Conservation (phyloP, 257 asterid species). For the Cordia subcordata region DNA sequence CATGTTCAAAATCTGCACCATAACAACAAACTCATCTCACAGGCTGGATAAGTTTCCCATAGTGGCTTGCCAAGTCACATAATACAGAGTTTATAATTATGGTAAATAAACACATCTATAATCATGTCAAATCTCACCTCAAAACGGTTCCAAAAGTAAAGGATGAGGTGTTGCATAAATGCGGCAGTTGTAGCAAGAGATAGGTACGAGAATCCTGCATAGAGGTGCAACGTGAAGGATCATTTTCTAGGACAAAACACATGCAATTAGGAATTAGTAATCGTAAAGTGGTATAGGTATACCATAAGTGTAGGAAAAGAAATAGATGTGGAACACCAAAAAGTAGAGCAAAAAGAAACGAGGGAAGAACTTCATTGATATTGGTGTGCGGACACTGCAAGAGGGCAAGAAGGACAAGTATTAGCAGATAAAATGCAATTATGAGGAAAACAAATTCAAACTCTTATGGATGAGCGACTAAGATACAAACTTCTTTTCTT, state of each 20-base stretch:
- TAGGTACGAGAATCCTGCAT: constrained; percentile 85
- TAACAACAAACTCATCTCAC: no score
- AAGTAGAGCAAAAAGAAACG: constrained; percentile 98
- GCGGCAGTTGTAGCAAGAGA: constrained; percentile 97
- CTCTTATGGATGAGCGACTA: no score
- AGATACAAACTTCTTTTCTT: no score
- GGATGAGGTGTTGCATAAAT: constrained; percentile 94
- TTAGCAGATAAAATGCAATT: no score
- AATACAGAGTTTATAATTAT: no score
- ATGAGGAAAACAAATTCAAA: no score
- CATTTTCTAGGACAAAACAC: neutral
- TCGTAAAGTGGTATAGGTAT: constrained; percentile 15
- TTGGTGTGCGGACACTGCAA: constrained; percentile 88
- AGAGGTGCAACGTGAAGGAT: constrained; percentile 1
- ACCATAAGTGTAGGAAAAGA: constrained; percentile 94
- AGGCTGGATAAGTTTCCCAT: no score
- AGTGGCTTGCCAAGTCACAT: no score
- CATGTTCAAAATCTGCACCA: no score
- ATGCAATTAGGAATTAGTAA: neutral
- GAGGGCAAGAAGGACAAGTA: no score
- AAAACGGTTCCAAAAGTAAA: constrained; percentile 96
- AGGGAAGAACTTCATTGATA: constrained; percentile 98
- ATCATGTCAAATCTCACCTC: constrained; percentile 45
- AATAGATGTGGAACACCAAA: constrained; percentile 92
- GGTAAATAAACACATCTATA: no score